phyloP scores from a whole-genome alignment of 1,284 basidiomycete genomes.

The Stereum hirsutum region DNA sequence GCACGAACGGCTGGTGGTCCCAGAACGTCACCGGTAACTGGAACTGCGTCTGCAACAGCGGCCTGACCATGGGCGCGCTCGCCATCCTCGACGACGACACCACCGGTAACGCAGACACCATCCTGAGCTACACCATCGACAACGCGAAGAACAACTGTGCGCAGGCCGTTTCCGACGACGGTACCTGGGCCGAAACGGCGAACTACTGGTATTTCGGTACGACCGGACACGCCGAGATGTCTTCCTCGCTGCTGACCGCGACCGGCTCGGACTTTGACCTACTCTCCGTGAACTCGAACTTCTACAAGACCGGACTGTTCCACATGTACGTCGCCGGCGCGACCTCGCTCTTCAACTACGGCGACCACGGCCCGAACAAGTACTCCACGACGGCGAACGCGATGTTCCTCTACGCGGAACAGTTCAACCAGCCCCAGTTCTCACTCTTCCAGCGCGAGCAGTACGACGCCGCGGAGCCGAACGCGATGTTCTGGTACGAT shows the following conservation, averaged over 20 bases:
- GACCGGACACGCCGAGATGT: slow-evolving; percentile 89
- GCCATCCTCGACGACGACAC: slow-evolving; percentile 86
- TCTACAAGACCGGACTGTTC: slow-evolving; percentile 72
- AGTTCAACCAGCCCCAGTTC: slow-evolving; percentile 66
- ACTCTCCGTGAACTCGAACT: slow-evolving; percentile 60
- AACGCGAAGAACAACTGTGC: slow-evolving; percentile 83
- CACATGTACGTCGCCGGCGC: slow-evolving; percentile 88
- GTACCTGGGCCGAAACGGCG: slow-evolving; percentile 92
- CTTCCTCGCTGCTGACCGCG: slow-evolving; percentile 76
- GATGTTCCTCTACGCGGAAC: slow-evolving; percentile 66
- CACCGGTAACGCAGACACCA: slow-evolving; percentile 57
- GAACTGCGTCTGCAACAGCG: slow-evolving; percentile 97
- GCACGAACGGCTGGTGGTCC: slow-evolving; percentile 50
- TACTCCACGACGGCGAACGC: slow-evolving; percentile 75
- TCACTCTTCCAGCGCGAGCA: slow-evolving; percentile 92
- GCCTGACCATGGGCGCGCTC: slow-evolving; percentile 83
- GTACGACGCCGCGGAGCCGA: slow-evolving; percentile 79
- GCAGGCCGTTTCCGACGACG: slow-evolving; percentile 55
- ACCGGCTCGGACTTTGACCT: slow-evolving; percentile 81
- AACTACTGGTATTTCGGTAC: slow-evolving; percentile 98
- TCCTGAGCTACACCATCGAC: slow-evolving; percentile 62
- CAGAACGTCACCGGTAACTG: slow-evolving; percentile 72
- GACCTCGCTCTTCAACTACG: slow-evolving; percentile 86
- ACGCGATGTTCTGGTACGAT: slow-evolving; percentile 98
- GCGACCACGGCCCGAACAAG: slow-evolving; percentile 96